Conservation (phyloP, 2,329 filamentous ascomycete species). For the Arthrobotrys sphaeroides region DNA sequence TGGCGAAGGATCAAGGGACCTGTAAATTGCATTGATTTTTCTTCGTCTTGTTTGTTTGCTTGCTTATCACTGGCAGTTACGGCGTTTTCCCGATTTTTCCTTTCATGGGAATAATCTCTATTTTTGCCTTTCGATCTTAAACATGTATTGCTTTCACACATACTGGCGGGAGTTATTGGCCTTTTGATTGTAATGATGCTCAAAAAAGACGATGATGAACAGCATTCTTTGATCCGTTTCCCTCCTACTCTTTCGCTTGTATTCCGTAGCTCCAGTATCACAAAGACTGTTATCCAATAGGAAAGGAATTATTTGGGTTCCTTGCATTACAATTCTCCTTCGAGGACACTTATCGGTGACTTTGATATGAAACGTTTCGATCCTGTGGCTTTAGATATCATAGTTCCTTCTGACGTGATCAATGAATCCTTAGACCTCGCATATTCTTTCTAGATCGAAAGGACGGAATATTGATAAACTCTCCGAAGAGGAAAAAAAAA, state of each 20-base stretch:
- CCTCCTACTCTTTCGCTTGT: not conserved
- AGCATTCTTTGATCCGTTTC: not conserved
- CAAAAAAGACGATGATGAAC: constrained; percentile 31
- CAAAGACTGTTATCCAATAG: not conserved
- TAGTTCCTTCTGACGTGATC: too few species aligned
- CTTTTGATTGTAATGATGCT: constrained; percentile 40
- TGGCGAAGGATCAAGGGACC: constrained; percentile 17
- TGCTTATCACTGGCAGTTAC: constrained; percentile 15
- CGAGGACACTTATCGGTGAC: not conserved
- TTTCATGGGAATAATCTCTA: not conserved
- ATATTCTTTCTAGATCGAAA: too few species aligned
- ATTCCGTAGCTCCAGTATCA: not conserved
- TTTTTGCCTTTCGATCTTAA: not conserved
- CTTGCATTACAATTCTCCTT: too few species aligned
- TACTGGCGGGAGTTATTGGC: constrained; percentile 37
- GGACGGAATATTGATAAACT: not conserved
- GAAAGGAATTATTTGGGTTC: not conserved
- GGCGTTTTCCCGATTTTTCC: constrained; percentile 32
- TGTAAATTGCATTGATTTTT: constrained; percentile 40
- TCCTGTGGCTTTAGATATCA: too few species aligned
- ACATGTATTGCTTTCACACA: constrained; percentile 13
- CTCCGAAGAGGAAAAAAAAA: too few species aligned
- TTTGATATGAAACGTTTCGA: too few species aligned
- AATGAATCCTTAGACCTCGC: too few species aligned
- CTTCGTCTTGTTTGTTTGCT: constrained; percentile 12